These are phyloP conservation scores for Rhodotorula sp. DNA, from an alignment of 1,284 basidiomycete genomes.

Conservation along the genomic window DNA sequence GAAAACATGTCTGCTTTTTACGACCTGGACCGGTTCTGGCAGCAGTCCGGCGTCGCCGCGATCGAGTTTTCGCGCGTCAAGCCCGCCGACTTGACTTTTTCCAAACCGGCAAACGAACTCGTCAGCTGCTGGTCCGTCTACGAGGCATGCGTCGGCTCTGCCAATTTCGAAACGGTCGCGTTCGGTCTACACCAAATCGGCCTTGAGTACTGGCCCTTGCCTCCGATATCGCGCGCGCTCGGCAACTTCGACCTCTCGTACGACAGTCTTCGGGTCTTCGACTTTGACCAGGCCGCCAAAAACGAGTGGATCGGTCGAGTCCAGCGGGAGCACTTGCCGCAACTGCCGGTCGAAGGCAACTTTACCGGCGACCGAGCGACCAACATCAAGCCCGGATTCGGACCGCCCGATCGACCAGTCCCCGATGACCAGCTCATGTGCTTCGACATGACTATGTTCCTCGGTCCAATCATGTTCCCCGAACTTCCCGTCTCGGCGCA, in stretches of 20 bases:
- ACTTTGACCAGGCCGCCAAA: constrained; percentile 20
- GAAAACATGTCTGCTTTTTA: constrained; percentile 29
- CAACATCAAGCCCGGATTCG: constrained; percentile 35
- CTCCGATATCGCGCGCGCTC: constrained; percentile 8
- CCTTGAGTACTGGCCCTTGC: constrained; percentile 35
- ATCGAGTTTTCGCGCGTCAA: constrained; percentile 29
- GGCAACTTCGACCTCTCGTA: constrained; percentile 36
- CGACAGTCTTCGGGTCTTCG: constrained; percentile 36
- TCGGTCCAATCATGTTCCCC: constrained; percentile 34
- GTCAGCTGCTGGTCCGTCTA: constrained; percentile 38
- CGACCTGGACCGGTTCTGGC: constrained; percentile 36
- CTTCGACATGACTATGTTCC: constrained; percentile 40
- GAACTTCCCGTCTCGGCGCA: constrained; percentile 1
- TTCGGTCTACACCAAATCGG: constrained; percentile 34
- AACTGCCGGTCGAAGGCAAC: constrained; percentile 3
- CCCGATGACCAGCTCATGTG: constrained; percentile 37
- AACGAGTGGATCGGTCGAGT: constrained; percentile 25
- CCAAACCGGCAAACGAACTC: constrained; percentile 20
- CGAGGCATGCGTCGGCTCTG: constrained; percentile 20
- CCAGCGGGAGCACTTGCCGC: constrained; percentile 25
- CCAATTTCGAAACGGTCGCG: constrained; percentile 18
- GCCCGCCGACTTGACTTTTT: background rate
- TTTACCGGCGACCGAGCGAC: constrained; percentile 6
- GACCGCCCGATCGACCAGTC: background rate
- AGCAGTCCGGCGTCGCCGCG: constrained; percentile 26